Evolutionary conservation across 371 early-diverging fungal genomes (phyloP), one percentile per base, ranked within the genome.

Genomic region (Mucor ambiguus): DNA sequence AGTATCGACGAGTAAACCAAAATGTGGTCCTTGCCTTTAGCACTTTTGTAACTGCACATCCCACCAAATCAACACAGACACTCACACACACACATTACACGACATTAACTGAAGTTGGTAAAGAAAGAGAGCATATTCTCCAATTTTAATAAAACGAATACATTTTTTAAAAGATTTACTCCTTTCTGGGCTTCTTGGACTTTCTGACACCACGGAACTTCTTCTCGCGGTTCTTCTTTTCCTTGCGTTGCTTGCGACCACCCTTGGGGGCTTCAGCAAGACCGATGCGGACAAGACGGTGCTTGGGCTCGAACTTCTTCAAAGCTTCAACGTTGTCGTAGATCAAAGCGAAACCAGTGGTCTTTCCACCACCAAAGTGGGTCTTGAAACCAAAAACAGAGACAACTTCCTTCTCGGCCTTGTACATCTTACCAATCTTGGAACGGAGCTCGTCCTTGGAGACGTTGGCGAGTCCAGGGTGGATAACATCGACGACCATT

Each of bases 241-340:
- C 97, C 93, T 96, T 98, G 80, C 95, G 94, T 86, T 97, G 98
- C 93, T 97, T 98, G 83, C 99, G 95, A 70, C 94, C 90, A 71
- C 89, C 86, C 83, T 89, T 91, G 77, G 83, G 80, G 71, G 81
- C 77, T 80, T 90, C 93, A 72, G 85, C 90, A 69, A 92, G 79
- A 66, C 94, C 95, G 72, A 93, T 90, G 67, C 95, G 87, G 64
- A 90, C 90, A 69, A 96, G 89, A 77, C 98, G 91, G 92, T 92
- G 93, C 88, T 96, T 98, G 83, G 99, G 99, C 87, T 98, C 99
- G 80, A 98, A 95, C 89, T 96, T 96, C 94, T 96, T 96, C 77
- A 93, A 91, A 59, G 96, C 82, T 67, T 97, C 98, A 75, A 96
- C 77, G 67, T 89, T 85, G 86, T 98, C 98, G 92, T 98, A 98